Evolutionary conservation across 2,329 filamentous ascomycete genomes (phyloP).

Genomic region (Fusarium burgessii): DNA sequence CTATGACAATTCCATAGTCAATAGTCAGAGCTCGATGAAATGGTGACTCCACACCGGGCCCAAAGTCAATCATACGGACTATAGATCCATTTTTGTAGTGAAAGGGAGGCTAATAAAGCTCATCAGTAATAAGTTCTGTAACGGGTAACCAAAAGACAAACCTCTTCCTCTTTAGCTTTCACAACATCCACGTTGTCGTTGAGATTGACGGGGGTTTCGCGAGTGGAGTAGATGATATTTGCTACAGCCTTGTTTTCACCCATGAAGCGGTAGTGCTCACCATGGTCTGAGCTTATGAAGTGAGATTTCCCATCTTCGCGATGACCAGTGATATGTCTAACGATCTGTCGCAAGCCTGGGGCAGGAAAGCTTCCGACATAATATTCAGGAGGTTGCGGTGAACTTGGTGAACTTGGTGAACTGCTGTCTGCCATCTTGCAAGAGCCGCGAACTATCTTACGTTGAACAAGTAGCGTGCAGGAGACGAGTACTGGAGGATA

Average conservation of each 20-base stretch:
- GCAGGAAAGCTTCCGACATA: background rate
- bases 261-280: background rate
- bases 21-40: background rate
- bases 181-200: background rate
- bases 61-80: background rate
- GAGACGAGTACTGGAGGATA: background rate
- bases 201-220: background rate
- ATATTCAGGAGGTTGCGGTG: background rate
- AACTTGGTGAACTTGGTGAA: background rate
- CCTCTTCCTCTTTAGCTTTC: background rate
- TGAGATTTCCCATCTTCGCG: background rate
- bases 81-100: background rate
- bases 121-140: no score
- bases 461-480: accelerated
- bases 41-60: accelerated
- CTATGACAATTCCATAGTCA: background rate
- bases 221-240: background rate
- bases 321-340: background rate
- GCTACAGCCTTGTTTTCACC: background rate
- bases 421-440: background rate
- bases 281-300: background rate
- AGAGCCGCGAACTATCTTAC: accelerated
- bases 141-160: no score
- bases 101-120: background rate
- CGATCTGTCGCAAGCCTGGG: background rate